Base-by-base conservation (phyloP, 176 grass and related monocot species). In the Calamus simplicifolius region DNA sequence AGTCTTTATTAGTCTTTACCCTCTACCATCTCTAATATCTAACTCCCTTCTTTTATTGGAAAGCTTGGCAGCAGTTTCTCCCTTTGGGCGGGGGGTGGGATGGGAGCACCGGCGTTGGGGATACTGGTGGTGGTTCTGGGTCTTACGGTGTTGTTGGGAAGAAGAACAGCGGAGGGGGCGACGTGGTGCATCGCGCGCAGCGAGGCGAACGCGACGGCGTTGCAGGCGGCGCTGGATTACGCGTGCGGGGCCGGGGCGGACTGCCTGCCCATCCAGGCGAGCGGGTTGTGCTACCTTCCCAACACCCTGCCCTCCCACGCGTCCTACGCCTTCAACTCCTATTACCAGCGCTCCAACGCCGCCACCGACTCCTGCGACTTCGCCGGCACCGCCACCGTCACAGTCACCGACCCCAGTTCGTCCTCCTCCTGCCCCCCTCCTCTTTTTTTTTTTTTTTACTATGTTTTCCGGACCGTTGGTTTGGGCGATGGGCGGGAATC, bases 271-370 rank as follows among this genome's bases (percentile, higher is more conserved):
- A 81, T 95, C 68, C 78, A 72, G 81, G 3, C 75, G 17, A 57
- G 69, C 16, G 89, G 81, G 4, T 57, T 76, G 27, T 95, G 89
- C 85, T 89, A 79, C 71, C 68, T 85, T 0, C 89, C 89, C 23
- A 95, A 89, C 81, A 77, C 85, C 59, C 64, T 95, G 67, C 64
- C 79, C 52, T 78, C 89, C 51, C 89, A 95, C 74, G 81, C 85
- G 59, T 84, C 89, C 71, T 89, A 89, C 76, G 89, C 89, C 75
- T 89, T 85, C 85, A 89, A 89, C 73, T 72, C 74, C 68, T 26
- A 72, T 79, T 95, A 82, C 81, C 85, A 85, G 81, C 73, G 85
- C 18, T 70, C 79, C 19, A 76, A 75, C 50, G 74, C 71, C 62
- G 74, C 75, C 1, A 74, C 89, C 43, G 85, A 52, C 49, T 73